Base-by-base conservation (phyloP, 2,329 filamentous ascomycete genomes). In the Colletotrichum plurivorum region DNA sequence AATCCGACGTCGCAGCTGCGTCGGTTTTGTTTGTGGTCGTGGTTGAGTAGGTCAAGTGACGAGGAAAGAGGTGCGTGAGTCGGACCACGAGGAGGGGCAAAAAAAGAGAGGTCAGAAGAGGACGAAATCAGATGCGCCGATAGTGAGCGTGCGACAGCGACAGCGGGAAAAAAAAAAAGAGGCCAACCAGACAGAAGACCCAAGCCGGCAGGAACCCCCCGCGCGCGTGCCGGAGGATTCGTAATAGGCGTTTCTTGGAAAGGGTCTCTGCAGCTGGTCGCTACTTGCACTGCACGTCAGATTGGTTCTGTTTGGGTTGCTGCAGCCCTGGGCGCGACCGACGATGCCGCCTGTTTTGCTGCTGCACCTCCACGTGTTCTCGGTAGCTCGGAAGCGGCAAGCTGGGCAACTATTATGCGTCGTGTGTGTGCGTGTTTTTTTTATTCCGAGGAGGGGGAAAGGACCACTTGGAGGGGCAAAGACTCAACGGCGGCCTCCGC, bases 261-360 rank as follows among this genome's bases (percentile, higher is more conserved):
- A 31, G 31, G 31, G 57, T 27, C 18, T 22, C 48, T 66, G 55
- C 62, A 51, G 43, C 41, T 18, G 45, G 22, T 25, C 4, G 22
- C 22, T 25, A 25, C 22, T 10, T 36, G 31, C 31, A 10, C 55
- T 67, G 67, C 67, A 67, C 56, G 55, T 56, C 67, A 67, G 67
- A 69, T 69, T 69, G 67, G 67, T 46, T n/a, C n/a, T 64, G 39
- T 52, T 45, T 45, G 63, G 36, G 18, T 59, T 18, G 16, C 5
- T 22, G 54, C 13, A 55, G 31, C 31, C 10, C 31, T 36, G 8
- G 13, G 18, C 22, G 18, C 27, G 13, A 15, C 18, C 18, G 41
- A 12, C 51, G 60, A 56, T 22, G 53, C 43, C 16, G 45, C 45
- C 45, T 46, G 45, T 18, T 46, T 46, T 46, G 4, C 43, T n/a